Percentiles rank a stretch among this genome's conserved stretches.
phyloP scores from a whole-genome alignment of 352 stramenopile genomes.

The Blastocystis sp. region DNA sequence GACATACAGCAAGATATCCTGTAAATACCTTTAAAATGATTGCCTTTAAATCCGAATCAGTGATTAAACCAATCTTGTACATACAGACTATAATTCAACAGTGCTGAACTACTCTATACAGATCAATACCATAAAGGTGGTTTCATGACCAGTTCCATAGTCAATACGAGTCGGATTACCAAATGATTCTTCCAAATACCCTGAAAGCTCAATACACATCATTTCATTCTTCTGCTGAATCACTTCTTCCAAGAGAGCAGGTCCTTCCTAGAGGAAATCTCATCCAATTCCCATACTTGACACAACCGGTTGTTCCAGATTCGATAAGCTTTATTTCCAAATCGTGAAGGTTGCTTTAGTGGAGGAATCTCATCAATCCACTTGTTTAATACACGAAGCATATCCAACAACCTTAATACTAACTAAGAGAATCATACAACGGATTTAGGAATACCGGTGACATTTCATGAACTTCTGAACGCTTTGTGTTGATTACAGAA shows the following conservation, averaged over 20 bases:
- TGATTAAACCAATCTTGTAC: conserved; percentile 61
- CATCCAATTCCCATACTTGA: background rate
- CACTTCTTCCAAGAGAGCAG: background rate
- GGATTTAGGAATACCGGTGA: conserved; percentile 8
- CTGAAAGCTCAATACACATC: conserved; percentile 78
- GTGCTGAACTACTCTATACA: background rate
- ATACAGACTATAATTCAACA: conserved; percentile 21
- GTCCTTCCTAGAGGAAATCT: background rate
- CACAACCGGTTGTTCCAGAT: conserved; percentile 81
- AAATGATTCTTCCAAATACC: conserved; percentile 92
- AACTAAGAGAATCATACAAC: background rate
- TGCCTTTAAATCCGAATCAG: conserved; percentile 39
- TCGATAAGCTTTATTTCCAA: conserved; percentile 89
- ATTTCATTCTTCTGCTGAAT: conserved; percentile 43
- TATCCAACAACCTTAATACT: conserved; percentile 54
- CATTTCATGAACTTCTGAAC: conserved; percentile 31
- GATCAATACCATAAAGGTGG: conserved; percentile 89
- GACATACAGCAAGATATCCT: conserved; percentile 45
- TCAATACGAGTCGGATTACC: conserved; percentile 92
- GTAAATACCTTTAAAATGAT: conserved; percentile 48
- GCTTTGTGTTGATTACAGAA: conserved; percentile 62
- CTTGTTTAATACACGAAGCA: conserved; percentile 74
- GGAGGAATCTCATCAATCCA: conserved; percentile 87
- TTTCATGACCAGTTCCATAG: conserved; percentile 97
- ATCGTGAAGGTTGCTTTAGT: conserved; percentile 87